Conservation (phyloP, 2,329 filamentous ascomycete genomes). For the Ophiostoma piceae region DNA sequence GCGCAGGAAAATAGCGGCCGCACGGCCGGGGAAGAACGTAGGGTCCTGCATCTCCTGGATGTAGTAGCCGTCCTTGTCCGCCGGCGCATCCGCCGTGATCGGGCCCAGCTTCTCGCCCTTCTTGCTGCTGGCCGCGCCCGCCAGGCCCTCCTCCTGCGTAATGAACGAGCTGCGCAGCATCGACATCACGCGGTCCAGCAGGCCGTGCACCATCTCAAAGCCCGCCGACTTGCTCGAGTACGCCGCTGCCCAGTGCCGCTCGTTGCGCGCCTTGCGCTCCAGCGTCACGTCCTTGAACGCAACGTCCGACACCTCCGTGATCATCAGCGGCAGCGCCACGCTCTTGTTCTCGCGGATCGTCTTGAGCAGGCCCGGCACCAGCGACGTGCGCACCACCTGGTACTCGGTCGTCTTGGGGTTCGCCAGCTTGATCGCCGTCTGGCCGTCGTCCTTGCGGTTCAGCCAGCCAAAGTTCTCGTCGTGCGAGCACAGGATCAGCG, state of each 20-base stretch:
- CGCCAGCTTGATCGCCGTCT: constrained; percentile 73
- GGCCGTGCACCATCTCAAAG: constrained; percentile 91
- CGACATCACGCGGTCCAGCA: constrained; percentile 83
- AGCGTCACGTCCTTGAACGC: constrained; percentile 78
- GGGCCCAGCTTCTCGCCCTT: constrained; percentile 51
- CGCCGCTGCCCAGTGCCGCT: constrained; percentile 91
- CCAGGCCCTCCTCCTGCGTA: constrained; percentile 64
- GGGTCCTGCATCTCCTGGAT: constrained; percentile 83
- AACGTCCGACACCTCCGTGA: constrained; percentile 88
- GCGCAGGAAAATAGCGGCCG: constrained; percentile 75
- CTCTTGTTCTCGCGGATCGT: constrained; percentile 91
- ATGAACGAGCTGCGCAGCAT: constrained; percentile 86
- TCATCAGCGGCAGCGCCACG: constrained; percentile 80
- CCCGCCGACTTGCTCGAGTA: constrained; percentile 92
- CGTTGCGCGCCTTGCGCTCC: constrained; percentile 78
- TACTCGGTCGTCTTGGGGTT: constrained; percentile 94
- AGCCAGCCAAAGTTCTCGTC: constrained; percentile 98
- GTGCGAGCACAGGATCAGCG: constrained; percentile 91
- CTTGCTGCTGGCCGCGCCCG: constrained; percentile 27
- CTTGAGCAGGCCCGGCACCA: constrained; percentile 85
- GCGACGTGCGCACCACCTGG: constrained; percentile 81
- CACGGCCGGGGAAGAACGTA: constrained; percentile 88
- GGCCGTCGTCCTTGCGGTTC: constrained; percentile 82
- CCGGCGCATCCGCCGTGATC: constrained; percentile 34
- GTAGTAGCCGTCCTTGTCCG: constrained; percentile 75